These are phyloP conservation scores for Acacia crassicarpa DNA, from an alignment of 306 rosid genomes.

Conservation along the genomic window DNA sequence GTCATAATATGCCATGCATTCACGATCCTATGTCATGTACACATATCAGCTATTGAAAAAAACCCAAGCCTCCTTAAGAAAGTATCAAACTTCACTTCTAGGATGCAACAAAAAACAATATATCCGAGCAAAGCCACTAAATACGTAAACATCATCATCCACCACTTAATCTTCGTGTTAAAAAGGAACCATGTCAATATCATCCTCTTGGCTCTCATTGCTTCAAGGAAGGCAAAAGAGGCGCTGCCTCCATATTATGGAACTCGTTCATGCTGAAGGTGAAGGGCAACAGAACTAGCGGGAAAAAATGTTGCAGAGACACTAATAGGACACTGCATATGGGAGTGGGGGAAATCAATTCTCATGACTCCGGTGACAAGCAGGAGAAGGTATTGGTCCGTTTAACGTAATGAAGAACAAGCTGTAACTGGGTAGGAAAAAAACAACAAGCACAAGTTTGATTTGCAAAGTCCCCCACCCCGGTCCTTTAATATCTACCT, in stretches of 20 bases:
- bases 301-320: slow-evolving; percentile 12
- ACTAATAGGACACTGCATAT: slow-evolving; percentile 14
- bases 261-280: neutral
- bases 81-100: slow-evolving; percentile 5
- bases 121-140: slow-evolving; percentile 10
- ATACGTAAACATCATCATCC: slow-evolving; percentile 1
- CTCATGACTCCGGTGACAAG: neutral
- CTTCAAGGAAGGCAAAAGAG: neutral
- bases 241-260: neutral
- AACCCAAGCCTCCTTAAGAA: slow-evolving; percentile 19
- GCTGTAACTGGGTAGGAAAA: neutral
- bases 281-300: slow-evolving; percentile 9
- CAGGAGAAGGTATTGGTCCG: slow-evolving; percentile 5
- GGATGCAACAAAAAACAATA: slow-evolving; percentile 17
- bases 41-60: neutral
- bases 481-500: slow-evolving; percentile 8
- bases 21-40: neutral
- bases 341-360: neutral
- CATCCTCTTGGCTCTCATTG: slow-evolving; percentile 9
- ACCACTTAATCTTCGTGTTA: slow-evolving; percentile 11
- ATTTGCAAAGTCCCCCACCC: neutral
- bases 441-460: neutral
- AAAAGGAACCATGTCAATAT: neutral
- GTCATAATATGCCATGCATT: neutral
- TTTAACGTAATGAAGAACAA: neutral